A percentile compares a stretch with the other conserved stretches of the same genome.
These are phyloP conservation scores for Coniochaeta ligniaria DNA, from an alignment of 2,329 filamentous ascomycete genomes.

Conservation along the genomic window DNA sequence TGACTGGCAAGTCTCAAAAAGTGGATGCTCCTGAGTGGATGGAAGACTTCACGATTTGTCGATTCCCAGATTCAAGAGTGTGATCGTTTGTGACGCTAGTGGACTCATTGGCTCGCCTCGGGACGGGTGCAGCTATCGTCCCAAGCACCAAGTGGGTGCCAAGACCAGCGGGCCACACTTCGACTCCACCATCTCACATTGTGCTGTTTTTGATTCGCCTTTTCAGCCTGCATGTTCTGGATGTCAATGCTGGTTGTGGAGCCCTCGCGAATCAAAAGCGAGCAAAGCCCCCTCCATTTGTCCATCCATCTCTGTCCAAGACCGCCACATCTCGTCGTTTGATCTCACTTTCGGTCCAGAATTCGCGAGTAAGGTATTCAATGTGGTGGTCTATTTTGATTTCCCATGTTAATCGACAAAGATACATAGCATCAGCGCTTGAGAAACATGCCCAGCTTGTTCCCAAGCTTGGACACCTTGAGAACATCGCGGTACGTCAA, in stretches of 20 bases:
- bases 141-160: constrained; percentile 2
- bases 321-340: too few species aligned
- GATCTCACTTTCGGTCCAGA: too few species aligned
- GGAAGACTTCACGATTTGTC: constrained; percentile 10
- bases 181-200: neutral
- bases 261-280: neutral
- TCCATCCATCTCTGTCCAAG: neutral
- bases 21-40: neutral
- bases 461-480: constrained; percentile 68
- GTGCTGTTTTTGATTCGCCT: neutral
- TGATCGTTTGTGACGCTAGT: constrained; percentile 17
- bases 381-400: too few species aligned
- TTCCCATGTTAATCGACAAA: too few species aligned
- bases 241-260: neutral
- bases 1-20: neutral
- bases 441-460: constrained; percentile 43
- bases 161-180: neutral
- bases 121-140: constrained; percentile 12
- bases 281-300: neutral
- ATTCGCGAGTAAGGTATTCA: too few species aligned
- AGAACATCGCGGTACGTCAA: constrained; percentile 82
- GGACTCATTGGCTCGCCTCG: constrained; percentile 24
- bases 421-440: neutral
- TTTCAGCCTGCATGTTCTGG: neutral
- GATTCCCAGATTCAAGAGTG: constrained; percentile 23